Evolutionary conservation across 2,329 filamentous ascomycete species (phyloP).

Genomic region (Iodosphaeria phyllophila): DNA sequence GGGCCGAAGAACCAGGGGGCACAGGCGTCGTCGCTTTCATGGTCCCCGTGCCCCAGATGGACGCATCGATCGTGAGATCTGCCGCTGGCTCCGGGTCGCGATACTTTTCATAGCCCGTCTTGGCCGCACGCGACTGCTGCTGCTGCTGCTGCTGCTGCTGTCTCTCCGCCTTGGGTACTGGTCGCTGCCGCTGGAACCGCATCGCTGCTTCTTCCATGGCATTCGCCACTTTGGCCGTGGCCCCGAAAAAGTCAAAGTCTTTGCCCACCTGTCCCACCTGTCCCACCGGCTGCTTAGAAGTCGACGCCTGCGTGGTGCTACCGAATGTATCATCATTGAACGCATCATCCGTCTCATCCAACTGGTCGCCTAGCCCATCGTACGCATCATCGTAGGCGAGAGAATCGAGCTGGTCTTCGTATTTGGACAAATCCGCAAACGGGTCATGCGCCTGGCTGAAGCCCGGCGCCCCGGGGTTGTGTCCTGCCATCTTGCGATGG

Average conservation of each 20-base stretch:
- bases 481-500: constrained; percentile 50
- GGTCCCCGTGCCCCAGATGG: constrained; percentile 70
- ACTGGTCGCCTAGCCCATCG: constrained; percentile 77
- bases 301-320: constrained; percentile 19
- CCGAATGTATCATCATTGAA: constrained; percentile 96
- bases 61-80: constrained; percentile 81
- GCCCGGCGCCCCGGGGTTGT: constrained; percentile 52
- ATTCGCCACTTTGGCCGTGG: constrained; percentile 70
- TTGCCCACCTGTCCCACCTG: constrained; percentile 67
- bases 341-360: constrained; percentile 81
- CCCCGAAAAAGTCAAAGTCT: constrained; percentile 94
- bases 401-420: constrained; percentile 37
- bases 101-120: constrained; percentile 85
- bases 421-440: constrained; percentile 62
- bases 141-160: constrained; percentile 9
- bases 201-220: constrained; percentile 84
- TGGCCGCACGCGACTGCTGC: constrained; percentile 35
- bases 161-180: constrained; percentile 25
- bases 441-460: constrained; percentile 75
- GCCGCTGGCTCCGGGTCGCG: constrained; percentile 67
- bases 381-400: constrained; percentile 92
- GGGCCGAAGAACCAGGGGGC: no score
- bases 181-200: constrained; percentile 60
- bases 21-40: constrained; percentile 28
- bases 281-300: no score